phyloP scores from a whole-genome alignment of 2,329 filamentous ascomycete species.

The Biscogniauxia sp. region DNA sequence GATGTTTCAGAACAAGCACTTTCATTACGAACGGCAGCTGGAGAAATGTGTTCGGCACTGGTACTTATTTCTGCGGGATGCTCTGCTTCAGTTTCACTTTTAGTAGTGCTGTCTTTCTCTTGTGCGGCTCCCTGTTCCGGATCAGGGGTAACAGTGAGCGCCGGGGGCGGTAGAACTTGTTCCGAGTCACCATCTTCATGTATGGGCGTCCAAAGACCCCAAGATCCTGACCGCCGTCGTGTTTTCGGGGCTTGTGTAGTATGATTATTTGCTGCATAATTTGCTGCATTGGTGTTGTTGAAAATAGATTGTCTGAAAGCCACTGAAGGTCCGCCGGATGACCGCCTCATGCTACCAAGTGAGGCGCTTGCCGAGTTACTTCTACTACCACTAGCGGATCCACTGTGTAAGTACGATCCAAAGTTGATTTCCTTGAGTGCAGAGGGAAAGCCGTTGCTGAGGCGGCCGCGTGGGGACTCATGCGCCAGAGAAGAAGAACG shows the following conservation, averaged over 20 bases:
- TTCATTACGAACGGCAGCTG: neutral
- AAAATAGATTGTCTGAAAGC: conserved; percentile 23
- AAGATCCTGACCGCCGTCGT: conserved; percentile 38
- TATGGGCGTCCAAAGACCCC: conserved; percentile 48
- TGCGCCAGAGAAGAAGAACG: conserved; percentile 33
- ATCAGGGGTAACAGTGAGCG: conserved; percentile 53
- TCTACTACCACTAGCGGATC: conserved; percentile 40
- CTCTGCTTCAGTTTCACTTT: conserved; percentile 4
- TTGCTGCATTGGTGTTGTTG: conserved; percentile 30
- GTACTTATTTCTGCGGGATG: neutral
- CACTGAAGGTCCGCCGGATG: conserved; percentile 21
- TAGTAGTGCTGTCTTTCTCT: conserved; percentile 7
- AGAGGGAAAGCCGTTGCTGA: conserved; percentile 37
- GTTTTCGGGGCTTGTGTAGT: conserved; percentile 23
- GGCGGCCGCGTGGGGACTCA: conserved; percentile 37
- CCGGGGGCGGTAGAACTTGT: conserved; percentile 27
- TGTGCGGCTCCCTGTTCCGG: conserved; percentile 31
- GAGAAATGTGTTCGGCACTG: neutral
- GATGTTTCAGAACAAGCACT: conserved; percentile 2
- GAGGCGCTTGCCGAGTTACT: conserved; percentile 46
- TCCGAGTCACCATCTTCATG: conserved; percentile 25
- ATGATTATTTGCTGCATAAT: conserved; percentile 40
- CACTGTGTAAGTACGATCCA: conserved; percentile 35
- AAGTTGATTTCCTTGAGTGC: conserved; percentile 28
- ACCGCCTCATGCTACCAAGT: conserved; percentile 35